These are phyloP conservation scores for Leishmania mexicana DNA, from an alignment of 208 protist genomes.

Conservation along the genomic window DNA sequence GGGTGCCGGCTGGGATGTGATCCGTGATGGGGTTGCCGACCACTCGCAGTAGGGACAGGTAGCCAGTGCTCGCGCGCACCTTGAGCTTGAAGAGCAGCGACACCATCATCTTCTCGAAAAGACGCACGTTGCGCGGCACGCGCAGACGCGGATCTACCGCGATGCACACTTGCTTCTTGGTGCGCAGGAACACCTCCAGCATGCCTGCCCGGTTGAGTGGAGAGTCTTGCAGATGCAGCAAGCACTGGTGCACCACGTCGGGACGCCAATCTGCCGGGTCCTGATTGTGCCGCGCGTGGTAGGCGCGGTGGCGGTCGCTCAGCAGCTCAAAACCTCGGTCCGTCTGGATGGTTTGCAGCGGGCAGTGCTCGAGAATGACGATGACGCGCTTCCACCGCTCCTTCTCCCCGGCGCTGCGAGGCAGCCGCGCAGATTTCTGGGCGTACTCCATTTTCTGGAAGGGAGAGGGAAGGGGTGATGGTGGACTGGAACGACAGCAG, in stretches of 20 bases:
- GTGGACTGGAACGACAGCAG: not conserved
- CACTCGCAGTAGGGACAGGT: constrained; percentile 96
- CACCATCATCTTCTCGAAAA: constrained; percentile 99
- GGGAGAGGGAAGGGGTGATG: not conserved
- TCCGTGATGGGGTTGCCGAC: constrained; percentile 99
- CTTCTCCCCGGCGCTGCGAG: constrained; percentile 86
- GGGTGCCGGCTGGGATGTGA: constrained; percentile 94
- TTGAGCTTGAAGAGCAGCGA: constrained; percentile 98
- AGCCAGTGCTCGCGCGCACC: constrained; percentile 91
- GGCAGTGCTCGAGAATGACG: constrained; percentile 95
- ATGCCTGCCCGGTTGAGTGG: constrained; percentile 98
- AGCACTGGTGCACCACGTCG: constrained; percentile 98
- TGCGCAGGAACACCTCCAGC: constrained; percentile 97
- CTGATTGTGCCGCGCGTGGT: constrained; percentile 94
- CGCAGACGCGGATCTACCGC: constrained; percentile 97
- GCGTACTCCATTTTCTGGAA: constrained; percentile 65
- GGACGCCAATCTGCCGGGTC: constrained; percentile 96
- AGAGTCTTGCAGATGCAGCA: constrained; percentile 98
- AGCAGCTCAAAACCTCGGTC: constrained; percentile 96
- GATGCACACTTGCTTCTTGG: constrained; percentile 95
- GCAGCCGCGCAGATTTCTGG: constrained; percentile 85
- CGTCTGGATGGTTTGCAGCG: constrained; percentile 94
- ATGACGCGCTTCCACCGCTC: constrained; percentile 92
- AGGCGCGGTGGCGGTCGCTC: constrained; percentile 96
- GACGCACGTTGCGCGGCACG: constrained; percentile 98